Percentiles rank a stretch among this genome's conserved stretches.
Evolutionary conservation across 345 rosid genomes (phyloP).

Genomic region (Brassica carinata): DNA sequence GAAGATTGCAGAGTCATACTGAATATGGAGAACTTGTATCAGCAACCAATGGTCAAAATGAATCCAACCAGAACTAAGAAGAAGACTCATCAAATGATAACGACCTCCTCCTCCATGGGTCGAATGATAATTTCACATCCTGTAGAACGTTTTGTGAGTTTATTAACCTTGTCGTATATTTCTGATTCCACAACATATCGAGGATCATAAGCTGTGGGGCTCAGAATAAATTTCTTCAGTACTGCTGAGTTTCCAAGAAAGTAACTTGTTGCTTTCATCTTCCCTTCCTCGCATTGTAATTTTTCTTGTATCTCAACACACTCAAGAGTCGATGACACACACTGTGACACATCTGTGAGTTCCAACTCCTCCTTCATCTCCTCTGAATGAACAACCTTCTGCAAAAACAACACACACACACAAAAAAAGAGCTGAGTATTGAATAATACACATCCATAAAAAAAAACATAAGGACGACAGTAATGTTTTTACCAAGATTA

Average conservation of each 20-base stretch:
- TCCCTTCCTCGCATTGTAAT: background rate
- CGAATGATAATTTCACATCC: background rate
- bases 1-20: background rate
- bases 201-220: background rate
- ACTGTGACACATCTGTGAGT: background rate
- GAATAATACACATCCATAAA: background rate
- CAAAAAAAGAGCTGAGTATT: background rate
- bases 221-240: constrained; percentile 9
- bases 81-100: background rate
- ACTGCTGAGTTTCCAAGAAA: constrained; percentile 23
- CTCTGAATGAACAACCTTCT: background rate
- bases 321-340: constrained; percentile 16
- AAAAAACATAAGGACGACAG: background rate
- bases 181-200: background rate
- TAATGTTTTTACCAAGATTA: constrained; percentile 9
- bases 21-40: background rate
- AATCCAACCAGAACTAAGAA: background rate
- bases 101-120: background rate
- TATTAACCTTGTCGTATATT: background rate
- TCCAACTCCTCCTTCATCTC: background rate
- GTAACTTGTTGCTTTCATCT: constrained; percentile 3
- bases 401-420: constrained; percentile 3
- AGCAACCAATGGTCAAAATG: background rate
- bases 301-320: constrained; percentile 16
- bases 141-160: constrained; percentile 7